phyloP scores from a whole-genome alignment of 2,329 filamentous ascomycete species.

The Metarhizium brunneum region DNA sequence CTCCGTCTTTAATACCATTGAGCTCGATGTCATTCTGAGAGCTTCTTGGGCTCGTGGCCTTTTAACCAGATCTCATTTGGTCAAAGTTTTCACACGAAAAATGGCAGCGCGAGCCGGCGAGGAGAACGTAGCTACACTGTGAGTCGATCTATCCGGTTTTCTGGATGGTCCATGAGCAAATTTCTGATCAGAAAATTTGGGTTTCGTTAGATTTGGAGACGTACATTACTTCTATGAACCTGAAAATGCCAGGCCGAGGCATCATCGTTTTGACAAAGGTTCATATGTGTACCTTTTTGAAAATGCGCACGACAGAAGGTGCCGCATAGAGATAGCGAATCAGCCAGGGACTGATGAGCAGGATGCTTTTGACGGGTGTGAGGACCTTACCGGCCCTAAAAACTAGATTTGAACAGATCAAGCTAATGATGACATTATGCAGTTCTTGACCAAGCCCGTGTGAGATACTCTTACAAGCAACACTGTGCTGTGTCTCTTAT shows the following conservation, averaged over 20 bases:
- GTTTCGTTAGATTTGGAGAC: slow-evolving; percentile 53
- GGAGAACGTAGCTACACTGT: slow-evolving; percentile 43
- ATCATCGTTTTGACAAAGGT: slow-evolving; percentile 71
- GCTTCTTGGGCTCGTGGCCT: background rate
- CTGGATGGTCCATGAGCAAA: background rate
- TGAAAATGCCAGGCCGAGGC: slow-evolving; percentile 57
- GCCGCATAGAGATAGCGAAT: slow-evolving; percentile 69
- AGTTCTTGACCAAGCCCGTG: slow-evolving; percentile 57
- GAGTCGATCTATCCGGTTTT: slow-evolving; percentile 16
- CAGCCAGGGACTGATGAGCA: slow-evolving; percentile 65
- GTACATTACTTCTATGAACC: slow-evolving; percentile 70
- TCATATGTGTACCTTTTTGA: slow-evolving; percentile 77
- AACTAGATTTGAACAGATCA: background rate
- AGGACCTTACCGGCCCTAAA: slow-evolving; percentile 21
- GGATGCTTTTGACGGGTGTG: slow-evolving; percentile 70
- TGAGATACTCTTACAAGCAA: slow-evolving; percentile 67
- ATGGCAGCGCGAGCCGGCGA: slow-evolving; percentile 40
- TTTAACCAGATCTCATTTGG: background rate
- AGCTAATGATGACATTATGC: slow-evolving; percentile 8
- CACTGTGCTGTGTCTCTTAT: slow-evolving; percentile 60
- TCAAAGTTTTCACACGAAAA: slow-evolving; percentile 1
- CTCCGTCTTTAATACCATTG: background rate
- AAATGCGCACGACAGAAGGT: slow-evolving; percentile 55
- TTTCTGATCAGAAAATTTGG: background rate
- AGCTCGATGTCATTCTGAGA: background rate